These are phyloP conservation scores for Hericium rajendrae DNA, from an alignment of 768 basidiomycete genomes.

Conservation along the genomic window DNA sequence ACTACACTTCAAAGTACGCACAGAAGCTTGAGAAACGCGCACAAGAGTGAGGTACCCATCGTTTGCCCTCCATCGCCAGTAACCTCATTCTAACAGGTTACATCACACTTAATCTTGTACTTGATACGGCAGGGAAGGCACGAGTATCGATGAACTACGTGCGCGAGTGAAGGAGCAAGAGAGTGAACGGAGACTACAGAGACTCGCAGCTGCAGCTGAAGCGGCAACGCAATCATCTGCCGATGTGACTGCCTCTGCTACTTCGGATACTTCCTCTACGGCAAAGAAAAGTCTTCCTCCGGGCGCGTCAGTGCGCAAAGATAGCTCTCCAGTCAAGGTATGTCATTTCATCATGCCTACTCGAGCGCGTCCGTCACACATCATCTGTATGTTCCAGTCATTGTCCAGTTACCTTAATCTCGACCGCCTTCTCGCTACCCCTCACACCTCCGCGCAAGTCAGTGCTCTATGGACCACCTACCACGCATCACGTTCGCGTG, in stretches of 20 bases:
- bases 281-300: constrained; percentile 5
- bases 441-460: constrained; percentile 68
- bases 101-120: background rate
- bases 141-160: constrained; percentile 6
- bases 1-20: constrained; percentile 48
- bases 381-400: constrained; percentile 39
- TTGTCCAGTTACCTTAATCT: constrained; percentile 76
- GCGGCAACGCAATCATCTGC: constrained; percentile 10
- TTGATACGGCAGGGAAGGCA: constrained; percentile 5
- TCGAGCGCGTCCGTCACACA: background rate
- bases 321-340: constrained; percentile 62
- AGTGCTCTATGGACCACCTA: constrained; percentile 84
- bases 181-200: constrained; percentile 2
- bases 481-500: constrained; percentile 69
- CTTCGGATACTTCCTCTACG: constrained; percentile 9
- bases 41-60: constrained; percentile 42
- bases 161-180: constrained; percentile 4
- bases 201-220: constrained; percentile 6
- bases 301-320: constrained; percentile 32
- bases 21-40: constrained; percentile 59
- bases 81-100: background rate
- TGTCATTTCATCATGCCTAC: too few species aligned
- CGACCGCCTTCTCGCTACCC: constrained; percentile 49
- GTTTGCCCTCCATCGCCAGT: constrained; percentile 4
- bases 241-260: background rate